Percentiles rank a stretch among this genome's conserved stretches.
These are phyloP conservation scores for Guyanaporus albipodus DNA, from an alignment of 768 basidiomycete species.

Conservation along the genomic window DNA sequence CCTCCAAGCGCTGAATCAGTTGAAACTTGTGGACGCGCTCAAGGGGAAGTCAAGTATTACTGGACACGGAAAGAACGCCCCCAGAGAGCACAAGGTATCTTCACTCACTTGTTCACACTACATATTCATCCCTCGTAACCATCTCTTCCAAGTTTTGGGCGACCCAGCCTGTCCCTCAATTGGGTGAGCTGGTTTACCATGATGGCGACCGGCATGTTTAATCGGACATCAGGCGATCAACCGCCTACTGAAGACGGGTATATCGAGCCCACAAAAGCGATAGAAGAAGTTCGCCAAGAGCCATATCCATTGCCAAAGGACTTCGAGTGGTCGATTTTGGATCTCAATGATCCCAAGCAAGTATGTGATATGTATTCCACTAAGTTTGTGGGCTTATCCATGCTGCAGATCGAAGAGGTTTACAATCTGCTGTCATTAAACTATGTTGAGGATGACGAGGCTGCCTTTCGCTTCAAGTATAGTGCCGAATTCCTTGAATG, in stretches of 20 bases:
- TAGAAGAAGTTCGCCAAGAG: conserved; percentile 80
- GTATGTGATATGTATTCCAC: conserved; percentile 33
- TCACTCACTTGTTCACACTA: background rate
- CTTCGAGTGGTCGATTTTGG: conserved; percentile 85
- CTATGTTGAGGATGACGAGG: conserved; percentile 96
- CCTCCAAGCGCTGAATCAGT: conserved; percentile 63
- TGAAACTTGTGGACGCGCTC: conserved; percentile 81
- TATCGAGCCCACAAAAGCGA: conserved; percentile 78
- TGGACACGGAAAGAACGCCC: conserved; percentile 72
- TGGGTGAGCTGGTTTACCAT: conserved; percentile 42
- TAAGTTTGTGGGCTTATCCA: background rate
- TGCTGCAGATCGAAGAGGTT: conserved; percentile 75
- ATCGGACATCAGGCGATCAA: conserved; percentile 49
- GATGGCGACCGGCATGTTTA: background rate
- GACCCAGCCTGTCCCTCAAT: conserved; percentile 95
- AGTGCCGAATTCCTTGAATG: conserved; percentile 91
- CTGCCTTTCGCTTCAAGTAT: conserved; percentile 96
- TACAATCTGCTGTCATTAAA: conserved; percentile 88
- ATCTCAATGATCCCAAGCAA: conserved; percentile 73
- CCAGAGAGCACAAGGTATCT: conserved; percentile 85
- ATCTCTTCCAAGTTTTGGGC: conserved; percentile 75
- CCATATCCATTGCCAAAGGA: conserved; percentile 87
- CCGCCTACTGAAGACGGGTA: conserved; percentile 73
- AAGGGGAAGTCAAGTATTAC: conserved; percentile 78
- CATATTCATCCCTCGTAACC: conserved; percentile 8